Evolutionary conservation across 2,329 filamentous ascomycete species (phyloP), one percentile per base, ranked within the genome.

Genomic region (Epicoccum sorghinum): DNA sequence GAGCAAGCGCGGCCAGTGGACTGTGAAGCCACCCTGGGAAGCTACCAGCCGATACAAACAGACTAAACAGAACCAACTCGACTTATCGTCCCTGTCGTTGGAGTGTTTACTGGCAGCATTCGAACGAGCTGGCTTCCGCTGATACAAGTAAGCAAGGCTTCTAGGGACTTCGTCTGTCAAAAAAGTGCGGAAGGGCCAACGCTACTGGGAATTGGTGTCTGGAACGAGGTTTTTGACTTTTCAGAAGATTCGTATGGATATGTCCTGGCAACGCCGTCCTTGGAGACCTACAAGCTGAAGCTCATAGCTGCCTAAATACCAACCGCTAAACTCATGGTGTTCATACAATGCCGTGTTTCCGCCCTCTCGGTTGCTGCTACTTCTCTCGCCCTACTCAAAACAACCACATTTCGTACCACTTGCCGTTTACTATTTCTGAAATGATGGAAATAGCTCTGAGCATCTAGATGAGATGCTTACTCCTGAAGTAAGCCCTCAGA

Each of bases 401-500:
- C 39, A 24, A 30, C 24, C 24, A 10, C 13, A 22, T 32, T 12
- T 38, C 10, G 3, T 25, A 6, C 4, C 27, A 29, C 27, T 29
- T 29, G 27, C 6, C 9, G 2, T 29, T 9, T 29, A 29, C 27
- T 9, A 18, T 9, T 29, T 3, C 27, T 29, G 27, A 9, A 29
- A 29, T 6, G 9, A 29, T 9, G 27, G 27, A 3, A 9, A 6
- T 1, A 9, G 27, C 27, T 29, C 9, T 9, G 9, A 3, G 27
- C 27, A 9, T 22, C 40, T 51, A 81, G 63, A 81, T 82, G 58
- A 82, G 75, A 72, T 82, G 80, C 78, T 82, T 82, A 41, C 74
- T 77, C 60, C 76, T 76, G 83, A 99, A 99, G 83, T 99, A 99
- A 61, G 93, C 93, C 75, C 95, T 85, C 78, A 99, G 83, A 79